These are phyloP conservation scores for Candida berthetii DNA, from an alignment of 805 yeast species.

Conservation along the genomic window DNA sequence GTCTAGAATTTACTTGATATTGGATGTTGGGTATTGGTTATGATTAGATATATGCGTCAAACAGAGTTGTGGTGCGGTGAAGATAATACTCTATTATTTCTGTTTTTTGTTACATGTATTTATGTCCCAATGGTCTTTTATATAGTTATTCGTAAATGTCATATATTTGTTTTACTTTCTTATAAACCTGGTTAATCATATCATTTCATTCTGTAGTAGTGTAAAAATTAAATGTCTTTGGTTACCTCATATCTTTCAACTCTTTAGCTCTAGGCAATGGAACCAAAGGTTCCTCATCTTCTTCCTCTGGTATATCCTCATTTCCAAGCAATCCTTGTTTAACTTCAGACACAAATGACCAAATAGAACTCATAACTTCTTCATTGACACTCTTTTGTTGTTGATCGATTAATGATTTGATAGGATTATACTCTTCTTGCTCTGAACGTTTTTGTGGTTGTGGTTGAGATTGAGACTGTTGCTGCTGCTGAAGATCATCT, in stretches of 20 bases:
- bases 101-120: background rate
- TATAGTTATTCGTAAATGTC: no score
- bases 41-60: background rate
- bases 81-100: background rate
- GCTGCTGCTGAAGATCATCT: conserved; percentile 6
- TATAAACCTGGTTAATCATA: no score
- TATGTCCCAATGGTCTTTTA: no score
- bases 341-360: conserved; percentile 47
- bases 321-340: conserved; percentile 34
- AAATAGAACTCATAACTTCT: conserved; percentile 32
- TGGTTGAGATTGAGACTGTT: background rate
- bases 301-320: conserved; percentile 12
- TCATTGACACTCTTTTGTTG: conserved; percentile 20
- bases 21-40: background rate
- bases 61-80: background rate
- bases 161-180: no score
- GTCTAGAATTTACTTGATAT: background rate
- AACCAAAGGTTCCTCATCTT: background rate
- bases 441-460: background rate
- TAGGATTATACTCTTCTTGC: conserved; percentile 6
- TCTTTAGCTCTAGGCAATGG: background rate
- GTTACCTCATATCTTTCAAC: background rate
- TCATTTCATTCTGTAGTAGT: no score
- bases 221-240: no score
- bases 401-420: conserved; percentile 14